A percentile compares a stretch with the other conserved stretches of the same genome.
phyloP scores from a whole-genome alignment of 1,284 basidiomycete genomes.

The Microbotryomycetes sp. region DNA sequence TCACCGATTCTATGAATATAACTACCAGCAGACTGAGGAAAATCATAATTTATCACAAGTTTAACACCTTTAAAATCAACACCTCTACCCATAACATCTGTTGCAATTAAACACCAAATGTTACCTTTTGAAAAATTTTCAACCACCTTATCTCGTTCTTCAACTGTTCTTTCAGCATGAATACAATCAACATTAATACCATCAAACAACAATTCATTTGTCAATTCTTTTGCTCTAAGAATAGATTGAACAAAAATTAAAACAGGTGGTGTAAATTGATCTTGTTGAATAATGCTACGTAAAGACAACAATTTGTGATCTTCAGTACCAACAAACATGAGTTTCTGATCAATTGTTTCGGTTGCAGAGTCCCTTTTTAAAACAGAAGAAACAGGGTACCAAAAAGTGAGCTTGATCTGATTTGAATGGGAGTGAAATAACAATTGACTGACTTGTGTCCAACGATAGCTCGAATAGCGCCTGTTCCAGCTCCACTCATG shows the following conservation, averaged over 20 bases:
- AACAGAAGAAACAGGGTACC: no score
- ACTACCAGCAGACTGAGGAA: slow-evolving; percentile 85
- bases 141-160: slow-evolving; percentile 79
- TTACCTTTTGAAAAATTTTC: slow-evolving; percentile 76
- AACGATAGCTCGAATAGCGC: slow-evolving; percentile 81
- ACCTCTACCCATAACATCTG: slow-evolving; percentile 91
- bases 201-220: slow-evolving; percentile 76
- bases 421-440: slow-evolving; percentile 6
- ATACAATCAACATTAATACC: slow-evolving; percentile 85
- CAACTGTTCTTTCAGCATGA: slow-evolving; percentile 79
- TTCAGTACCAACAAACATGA: slow-evolving; percentile 88
- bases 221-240: slow-evolving; percentile 79
- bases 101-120: slow-evolving; percentile 87
- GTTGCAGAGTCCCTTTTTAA: slow-evolving; percentile 66
- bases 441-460: slow-evolving; percentile 85
- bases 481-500: slow-evolving; percentile 52
- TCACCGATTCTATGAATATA: slow-evolving; percentile 90
- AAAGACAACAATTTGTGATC: slow-evolving; percentile 84
- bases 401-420: not conserved
- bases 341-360: slow-evolving; percentile 69
- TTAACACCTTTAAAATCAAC: slow-evolving; percentile 96
- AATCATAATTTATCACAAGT: slow-evolving; percentile 86
- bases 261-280: slow-evolving; percentile 78
- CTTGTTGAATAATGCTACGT: slow-evolving; percentile 66
- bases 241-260: slow-evolving; percentile 92